Conservation (phyloP, 75 land plant species). For the Adiantum capillusveneris region DNA sequence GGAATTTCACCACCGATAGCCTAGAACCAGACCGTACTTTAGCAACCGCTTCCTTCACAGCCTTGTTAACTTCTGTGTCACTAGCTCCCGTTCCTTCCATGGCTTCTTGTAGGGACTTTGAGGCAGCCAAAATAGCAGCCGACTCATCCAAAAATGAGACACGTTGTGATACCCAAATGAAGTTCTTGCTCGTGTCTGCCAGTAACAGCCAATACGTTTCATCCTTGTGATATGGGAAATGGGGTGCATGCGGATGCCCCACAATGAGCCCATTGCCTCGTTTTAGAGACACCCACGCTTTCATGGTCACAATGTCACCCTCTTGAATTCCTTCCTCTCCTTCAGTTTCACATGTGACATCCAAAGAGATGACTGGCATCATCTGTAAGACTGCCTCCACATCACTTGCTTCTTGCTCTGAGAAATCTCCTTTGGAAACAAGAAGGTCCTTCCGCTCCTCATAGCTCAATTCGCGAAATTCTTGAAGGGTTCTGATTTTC, state of each 20-base stretch:
- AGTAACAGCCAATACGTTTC: conserved; percentile 84
- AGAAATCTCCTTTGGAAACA: conserved; percentile 23
- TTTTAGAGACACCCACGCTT: conserved; percentile 72
- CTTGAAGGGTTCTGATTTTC: conserved; percentile 80
- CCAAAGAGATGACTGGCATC: conserved; percentile 70
- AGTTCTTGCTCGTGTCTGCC: conserved; percentile 63
- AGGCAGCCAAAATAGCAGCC: conserved; percentile 59
- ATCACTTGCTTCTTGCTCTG: conserved; percentile 51
- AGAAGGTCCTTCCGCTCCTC: conserved; percentile 68
- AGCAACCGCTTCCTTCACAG: conserved; percentile 65
- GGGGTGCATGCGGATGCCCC: conserved; percentile 85
- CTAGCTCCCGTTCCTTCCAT: conserved; percentile 78
- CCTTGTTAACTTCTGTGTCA: conserved; percentile 44
- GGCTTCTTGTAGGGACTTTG: conserved; percentile 53
- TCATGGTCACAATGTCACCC: conserved; percentile 87
- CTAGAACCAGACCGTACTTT: conserved; percentile 64
- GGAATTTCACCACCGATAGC: conserved; percentile 73
- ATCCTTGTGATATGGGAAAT: conserved; percentile 83
- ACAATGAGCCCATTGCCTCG: conserved; percentile 72
- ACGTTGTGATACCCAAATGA: conserved; percentile 69
- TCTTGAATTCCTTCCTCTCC: conserved; percentile 97
- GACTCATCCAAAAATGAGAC: conserved; percentile 49
- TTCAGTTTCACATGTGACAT: conserved; percentile 84
- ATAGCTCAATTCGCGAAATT: conserved; percentile 43
- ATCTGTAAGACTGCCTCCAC: conserved; percentile 79